Evolutionary conservation across 1,284 basidiomycete species (phyloP).

Genomic region (Farysia itapuensis): DNA sequence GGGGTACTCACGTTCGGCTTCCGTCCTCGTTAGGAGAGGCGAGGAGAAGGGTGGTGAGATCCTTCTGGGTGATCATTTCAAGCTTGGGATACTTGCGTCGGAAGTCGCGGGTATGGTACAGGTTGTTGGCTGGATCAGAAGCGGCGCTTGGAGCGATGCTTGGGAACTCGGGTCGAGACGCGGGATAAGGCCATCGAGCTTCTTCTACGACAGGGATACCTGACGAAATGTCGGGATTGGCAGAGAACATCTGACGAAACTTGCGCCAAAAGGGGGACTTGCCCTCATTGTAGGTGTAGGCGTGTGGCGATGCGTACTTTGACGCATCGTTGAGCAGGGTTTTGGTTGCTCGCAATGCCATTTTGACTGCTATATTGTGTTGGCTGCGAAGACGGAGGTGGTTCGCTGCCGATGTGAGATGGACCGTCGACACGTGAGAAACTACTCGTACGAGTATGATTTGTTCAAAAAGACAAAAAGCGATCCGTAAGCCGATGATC

Average conservation of each 20-base stretch:
- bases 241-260: constrained; percentile 55
- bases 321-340: constrained; percentile 41
- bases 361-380: constrained; percentile 2
- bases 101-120: constrained; percentile 91
- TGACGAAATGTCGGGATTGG: constrained; percentile 87
- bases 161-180: constrained; percentile 79
- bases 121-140: constrained; percentile 43
- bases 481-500: no score
- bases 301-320: constrained; percentile 48
- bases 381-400: no score
- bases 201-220: constrained; percentile 76
- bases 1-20: constrained; percentile 48
- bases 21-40: constrained; percentile 70
- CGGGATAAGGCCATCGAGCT: constrained; percentile 83
- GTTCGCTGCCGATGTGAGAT: no score
- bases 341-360: constrained; percentile 38
- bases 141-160: constrained; percentile 78
- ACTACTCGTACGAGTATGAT: no score
- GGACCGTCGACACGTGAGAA: no score
- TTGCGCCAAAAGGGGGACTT: constrained; percentile 59
- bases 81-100: constrained; percentile 85
- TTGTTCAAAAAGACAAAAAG: no score
- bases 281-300: constrained; percentile 55
- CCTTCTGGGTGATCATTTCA: constrained; percentile 57
- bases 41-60: constrained; percentile 72